Percentiles rank a stretch among this genome's conserved stretches.
Evolutionary conservation across 805 yeast genomes (phyloP).

Genomic region (Debaryomyces hansenii): DNA sequence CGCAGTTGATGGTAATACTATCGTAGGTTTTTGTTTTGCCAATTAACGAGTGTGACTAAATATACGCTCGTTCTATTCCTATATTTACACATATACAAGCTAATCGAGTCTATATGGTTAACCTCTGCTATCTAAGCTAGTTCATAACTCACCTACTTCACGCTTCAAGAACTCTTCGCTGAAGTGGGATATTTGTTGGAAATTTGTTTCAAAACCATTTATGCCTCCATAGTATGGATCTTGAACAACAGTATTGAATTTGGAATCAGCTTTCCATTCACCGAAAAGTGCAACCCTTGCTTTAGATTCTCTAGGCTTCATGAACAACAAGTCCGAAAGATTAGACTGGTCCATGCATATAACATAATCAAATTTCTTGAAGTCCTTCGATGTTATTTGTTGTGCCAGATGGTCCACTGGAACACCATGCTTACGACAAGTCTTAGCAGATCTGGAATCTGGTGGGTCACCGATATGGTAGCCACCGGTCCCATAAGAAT

Average conservation of each 20-base stretch:
- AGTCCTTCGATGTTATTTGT: constrained; percentile 54
- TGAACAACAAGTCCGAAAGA: constrained; percentile 46
- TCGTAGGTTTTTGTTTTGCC: too few species aligned
- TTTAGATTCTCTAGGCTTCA: constrained; percentile 51
- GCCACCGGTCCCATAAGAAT: constrained; percentile 87
- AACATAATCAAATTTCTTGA: constrained; percentile 61
- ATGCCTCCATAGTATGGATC: constrained; percentile 94
- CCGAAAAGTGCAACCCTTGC: constrained; percentile 71
- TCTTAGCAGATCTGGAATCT: constrained; percentile 67
- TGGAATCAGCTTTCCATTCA: constrained; percentile 62
- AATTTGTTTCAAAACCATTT: constrained; percentile 79
- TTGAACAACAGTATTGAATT: constrained; percentile 59
- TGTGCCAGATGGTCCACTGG: constrained; percentile 77
- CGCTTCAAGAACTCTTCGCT: constrained; percentile 64
- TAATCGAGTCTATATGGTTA: too few species aligned
- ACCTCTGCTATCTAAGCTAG: neutral
- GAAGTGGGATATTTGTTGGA: constrained; percentile 72
- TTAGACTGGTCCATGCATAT: constrained; percentile 73
- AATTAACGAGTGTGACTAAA: neutral
- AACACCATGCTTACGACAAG: constrained; percentile 70
- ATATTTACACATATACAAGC: neutral
- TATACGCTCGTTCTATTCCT: constrained; percentile 1
- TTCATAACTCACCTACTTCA: constrained; percentile 32
- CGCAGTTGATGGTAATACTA: too few species aligned
- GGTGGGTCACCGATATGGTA: constrained; percentile 85